Evolutionary conservation across 805 yeast species (phyloP), one percentile per base, ranked within the genome.

Genomic region (Yarrowia osloensis): DNA sequence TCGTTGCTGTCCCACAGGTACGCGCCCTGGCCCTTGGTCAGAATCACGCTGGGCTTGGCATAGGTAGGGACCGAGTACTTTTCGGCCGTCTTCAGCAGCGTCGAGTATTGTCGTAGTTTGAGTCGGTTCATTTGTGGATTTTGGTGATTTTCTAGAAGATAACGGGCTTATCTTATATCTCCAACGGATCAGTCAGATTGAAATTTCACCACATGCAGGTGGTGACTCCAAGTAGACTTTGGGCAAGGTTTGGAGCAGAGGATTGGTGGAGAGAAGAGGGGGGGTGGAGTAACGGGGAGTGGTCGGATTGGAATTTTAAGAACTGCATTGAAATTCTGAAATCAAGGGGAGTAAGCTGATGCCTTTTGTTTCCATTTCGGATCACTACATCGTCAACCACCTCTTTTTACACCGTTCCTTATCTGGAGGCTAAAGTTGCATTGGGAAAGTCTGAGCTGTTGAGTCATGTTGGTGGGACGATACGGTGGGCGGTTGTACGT

Each of bases 11-110:
- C 99, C 81, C 87, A 92, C 66, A 95, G 76, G 66, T 81, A 81
- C n/a, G 92, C 85, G 21, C 97, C 97, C 71, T 86, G 78, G 39
- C 97, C 99, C 69, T 87, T 88, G 59, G 88, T 86, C 67, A 94
- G 81, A 19, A 91, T 89, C 61, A 92, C 77, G 54, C 86, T 81
- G 13, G 80, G 79, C 7, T 79, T 74, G 33, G 79, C 70, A 39
- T 77, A 77, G 11, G 80, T 77, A 8, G 79, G 76, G n/a, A 77
- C 80, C 67, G 76, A 71, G 63, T 67, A 73, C 31, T 68, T 67
- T 21, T 68, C 68, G 24, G 66, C 66, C n/a, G 52, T 61, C 24
- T 61, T 29, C 7, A 61, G 33, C 17, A 61, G 54, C 2, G 54
- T 61, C n/a, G 66, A 61, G n/a, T 44, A 61, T 13, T 61, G 40